These are phyloP conservation scores for Phytophthora pistaciae DNA, from an alignment of 352 stramenopile species.

Conservation along the genomic window DNA sequence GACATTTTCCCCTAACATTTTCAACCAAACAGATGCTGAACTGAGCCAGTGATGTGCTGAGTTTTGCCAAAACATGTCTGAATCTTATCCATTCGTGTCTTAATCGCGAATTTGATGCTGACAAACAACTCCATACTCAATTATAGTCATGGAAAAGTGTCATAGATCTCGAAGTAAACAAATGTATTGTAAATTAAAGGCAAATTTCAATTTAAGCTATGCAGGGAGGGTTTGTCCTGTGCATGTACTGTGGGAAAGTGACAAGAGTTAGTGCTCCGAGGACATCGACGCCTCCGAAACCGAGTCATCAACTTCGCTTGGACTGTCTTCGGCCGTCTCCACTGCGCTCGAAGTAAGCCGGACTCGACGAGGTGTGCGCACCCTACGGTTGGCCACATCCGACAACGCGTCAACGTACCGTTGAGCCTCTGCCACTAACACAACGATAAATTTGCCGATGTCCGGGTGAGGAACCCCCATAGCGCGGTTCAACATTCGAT, in stretches of 20 bases:
- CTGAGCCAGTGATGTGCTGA: background rate
- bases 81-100: background rate
- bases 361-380: background rate
- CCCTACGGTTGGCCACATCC: background rate
- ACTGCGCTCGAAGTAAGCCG: background rate
- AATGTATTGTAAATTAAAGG: too few relatives aligned
- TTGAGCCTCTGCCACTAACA: background rate
- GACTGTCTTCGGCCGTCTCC: background rate
- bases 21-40: background rate
- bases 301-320: background rate
- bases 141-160: background rate
- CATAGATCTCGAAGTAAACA: too few relatives aligned
- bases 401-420: background rate
- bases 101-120: background rate
- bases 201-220: too few relatives aligned
- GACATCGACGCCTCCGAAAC: background rate
- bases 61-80: background rate
- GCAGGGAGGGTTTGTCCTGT: too few relatives aligned
- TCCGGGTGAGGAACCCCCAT: background rate
- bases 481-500: background rate
- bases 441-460: background rate
- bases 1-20: background rate
- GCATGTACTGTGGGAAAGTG: background rate
- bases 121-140: background rate
- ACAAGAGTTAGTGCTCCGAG: background rate